phyloP scores from a whole-genome alignment of 495 filamentous ascomycete genomes.

The Daldinia caldariorum region DNA sequence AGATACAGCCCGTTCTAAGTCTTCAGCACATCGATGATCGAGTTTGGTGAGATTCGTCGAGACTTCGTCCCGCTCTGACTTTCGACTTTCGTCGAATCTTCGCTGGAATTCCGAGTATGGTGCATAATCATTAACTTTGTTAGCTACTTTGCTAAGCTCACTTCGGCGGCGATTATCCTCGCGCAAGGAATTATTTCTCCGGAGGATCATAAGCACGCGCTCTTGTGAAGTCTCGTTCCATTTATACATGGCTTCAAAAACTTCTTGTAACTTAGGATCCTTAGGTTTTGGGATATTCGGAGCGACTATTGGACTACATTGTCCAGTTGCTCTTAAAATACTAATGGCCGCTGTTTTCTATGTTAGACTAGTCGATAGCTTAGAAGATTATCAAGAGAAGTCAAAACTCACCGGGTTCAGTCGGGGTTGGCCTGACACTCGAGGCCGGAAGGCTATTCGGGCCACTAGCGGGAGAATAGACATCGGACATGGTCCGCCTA shows the following conservation, averaged over 20 bases:
- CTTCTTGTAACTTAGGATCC: constrained; percentile 39
- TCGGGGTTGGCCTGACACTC: constrained; percentile 25
- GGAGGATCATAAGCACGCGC: constrained; percentile 29
- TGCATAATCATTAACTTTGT: constrained; percentile 37
- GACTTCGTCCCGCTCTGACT: constrained; percentile 22
- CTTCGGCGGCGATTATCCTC: constrained; percentile 26
- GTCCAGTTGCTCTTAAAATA: neutral
- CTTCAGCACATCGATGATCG: constrained; percentile 24
- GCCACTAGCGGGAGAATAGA: constrained; percentile 32
- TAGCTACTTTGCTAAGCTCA: constrained; percentile 27
- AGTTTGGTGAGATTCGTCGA: constrained; percentile 11
- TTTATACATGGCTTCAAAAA: constrained; percentile 35
- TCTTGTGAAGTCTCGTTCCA: constrained; percentile 30
- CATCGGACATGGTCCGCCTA: constrained; percentile 13
- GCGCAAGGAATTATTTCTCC: constrained; percentile 12
- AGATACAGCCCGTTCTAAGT: constrained; percentile 35
- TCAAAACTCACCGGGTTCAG: constrained; percentile 28
- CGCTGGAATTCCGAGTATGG: constrained; percentile 36
- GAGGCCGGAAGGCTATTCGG: constrained; percentile 5
- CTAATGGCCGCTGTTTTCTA: constrained; percentile 18
- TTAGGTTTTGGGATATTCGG: constrained; percentile 29
- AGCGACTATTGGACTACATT: neutral
- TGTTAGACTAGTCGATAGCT: constrained; percentile 14
- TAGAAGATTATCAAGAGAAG: neutral
- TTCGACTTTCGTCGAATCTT: constrained; percentile 28